Evolutionary conservation across 2,329 filamentous ascomycete species (phyloP).

Genomic region (Nigrospora osmanthi): DNA sequence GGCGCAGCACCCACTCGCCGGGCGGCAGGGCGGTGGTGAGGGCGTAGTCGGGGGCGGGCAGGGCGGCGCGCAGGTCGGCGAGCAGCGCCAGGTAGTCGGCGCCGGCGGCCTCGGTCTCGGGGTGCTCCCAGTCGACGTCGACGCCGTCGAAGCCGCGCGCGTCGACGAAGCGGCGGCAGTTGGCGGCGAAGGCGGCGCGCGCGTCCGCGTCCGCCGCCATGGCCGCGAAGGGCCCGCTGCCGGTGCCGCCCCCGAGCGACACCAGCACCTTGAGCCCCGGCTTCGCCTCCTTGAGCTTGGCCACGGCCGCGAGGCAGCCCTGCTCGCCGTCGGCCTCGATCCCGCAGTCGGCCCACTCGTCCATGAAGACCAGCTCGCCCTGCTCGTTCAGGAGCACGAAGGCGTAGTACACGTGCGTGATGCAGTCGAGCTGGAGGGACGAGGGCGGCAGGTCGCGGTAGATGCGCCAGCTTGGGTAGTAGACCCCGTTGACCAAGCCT

Average conservation of each 20-base stretch:
- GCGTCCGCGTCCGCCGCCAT: constrained; percentile 40
- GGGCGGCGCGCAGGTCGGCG: constrained; percentile 39
- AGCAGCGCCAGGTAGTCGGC: constrained; percentile 51
- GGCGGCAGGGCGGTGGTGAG: constrained; percentile 56
- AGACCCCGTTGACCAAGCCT: constrained; percentile 42
- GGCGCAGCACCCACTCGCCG: constrained; percentile 51
- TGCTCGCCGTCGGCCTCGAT: constrained; percentile 51
- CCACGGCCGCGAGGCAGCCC: constrained; percentile 54
- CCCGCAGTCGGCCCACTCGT: constrained; percentile 55
- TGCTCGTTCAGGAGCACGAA: constrained; percentile 39
- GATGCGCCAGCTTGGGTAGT: constrained; percentile 53
- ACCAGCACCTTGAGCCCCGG: constrained; percentile 51
- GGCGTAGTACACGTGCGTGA: constrained; percentile 53
- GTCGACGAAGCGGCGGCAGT: constrained; percentile 45
- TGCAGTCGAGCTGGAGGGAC: constrained; percentile 41
- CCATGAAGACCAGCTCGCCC: constrained; percentile 40
- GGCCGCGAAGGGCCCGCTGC: constrained; percentile 52
- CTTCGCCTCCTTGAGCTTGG: constrained; percentile 47
- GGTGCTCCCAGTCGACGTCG: constrained; percentile 66
- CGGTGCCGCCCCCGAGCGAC: constrained; percentile 57
- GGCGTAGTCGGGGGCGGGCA: constrained; percentile 49
- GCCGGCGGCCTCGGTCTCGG: constrained; percentile 43
- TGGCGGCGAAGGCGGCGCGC: constrained; percentile 46
- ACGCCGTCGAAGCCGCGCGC: constrained; percentile 53
- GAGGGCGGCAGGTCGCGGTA: constrained; percentile 47